Evolutionary conservation across 768 basidiomycete genomes (phyloP).

Genomic region (Macrolepiota dolichaula): DNA sequence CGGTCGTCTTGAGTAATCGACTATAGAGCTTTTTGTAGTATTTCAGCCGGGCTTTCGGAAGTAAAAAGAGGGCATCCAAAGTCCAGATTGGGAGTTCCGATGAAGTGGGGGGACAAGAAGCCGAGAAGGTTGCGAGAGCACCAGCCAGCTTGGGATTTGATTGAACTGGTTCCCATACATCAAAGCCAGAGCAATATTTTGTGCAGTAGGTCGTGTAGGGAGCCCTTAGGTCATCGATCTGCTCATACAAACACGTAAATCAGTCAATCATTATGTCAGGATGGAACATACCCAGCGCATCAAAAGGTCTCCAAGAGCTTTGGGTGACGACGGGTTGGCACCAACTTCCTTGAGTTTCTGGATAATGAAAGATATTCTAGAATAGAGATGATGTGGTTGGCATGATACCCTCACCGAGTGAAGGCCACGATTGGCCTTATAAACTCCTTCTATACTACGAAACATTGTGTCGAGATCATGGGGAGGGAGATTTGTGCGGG

Average conservation of each 20-base stretch:
- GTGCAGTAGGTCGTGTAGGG: conserved; percentile 83
- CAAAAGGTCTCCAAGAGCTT: conserved; percentile 89
- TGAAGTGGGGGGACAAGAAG: conserved; percentile 51
- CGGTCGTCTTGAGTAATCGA: conserved; percentile 80
- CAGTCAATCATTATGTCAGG: background rate
- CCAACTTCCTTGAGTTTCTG: conserved; percentile 96
- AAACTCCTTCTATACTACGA: conserved; percentile 86
- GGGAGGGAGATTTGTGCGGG: conserved; percentile 90
- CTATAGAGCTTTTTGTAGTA: conserved; percentile 93
- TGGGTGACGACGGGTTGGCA: conserved; percentile 87
- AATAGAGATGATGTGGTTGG: conserved; percentile 1
- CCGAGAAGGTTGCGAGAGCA: conserved; percentile 70
- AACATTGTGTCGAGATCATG: conserved; percentile 92
- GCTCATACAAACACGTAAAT: conserved; percentile 17
- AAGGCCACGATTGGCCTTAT: conserved; percentile 84
- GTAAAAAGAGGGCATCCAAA: conserved; percentile 81
- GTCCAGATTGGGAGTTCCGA: conserved; percentile 63
- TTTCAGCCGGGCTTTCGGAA: conserved; percentile 79
- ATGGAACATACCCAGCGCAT: conserved; percentile 87
- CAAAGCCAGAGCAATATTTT: conserved; percentile 75
- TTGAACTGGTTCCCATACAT: conserved; percentile 77
- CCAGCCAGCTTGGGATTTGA: conserved; percentile 68
- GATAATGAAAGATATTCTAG: conserved; percentile 13
- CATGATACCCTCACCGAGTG: conserved; percentile 47
- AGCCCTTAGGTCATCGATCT: conserved; percentile 90